These are phyloP conservation scores for Aspergillus thermomutatus DNA, from an alignment of 2,329 filamentous ascomycete genomes.

Conservation along the genomic window DNA sequence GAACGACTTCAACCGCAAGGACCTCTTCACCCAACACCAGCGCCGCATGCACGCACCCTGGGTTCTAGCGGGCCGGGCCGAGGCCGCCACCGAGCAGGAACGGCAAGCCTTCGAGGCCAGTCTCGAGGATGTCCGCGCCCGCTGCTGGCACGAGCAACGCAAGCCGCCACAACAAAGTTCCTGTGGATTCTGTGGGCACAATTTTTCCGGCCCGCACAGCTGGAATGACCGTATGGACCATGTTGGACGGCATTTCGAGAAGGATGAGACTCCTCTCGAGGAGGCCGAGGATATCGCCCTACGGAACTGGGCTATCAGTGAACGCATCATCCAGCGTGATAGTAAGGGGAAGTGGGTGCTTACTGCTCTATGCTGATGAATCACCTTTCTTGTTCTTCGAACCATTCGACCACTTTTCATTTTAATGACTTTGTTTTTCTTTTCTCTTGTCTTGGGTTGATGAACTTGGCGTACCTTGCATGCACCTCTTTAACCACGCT, in stretches of 20 bases:
- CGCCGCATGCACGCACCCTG: constrained; percentile 74
- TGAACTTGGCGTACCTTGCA: neutral
- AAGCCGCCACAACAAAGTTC: constrained; percentile 61
- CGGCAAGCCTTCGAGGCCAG: constrained; percentile 47
- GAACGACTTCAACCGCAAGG: constrained; percentile 84
- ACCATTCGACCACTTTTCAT: neutral
- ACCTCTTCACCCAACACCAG: constrained; percentile 85
- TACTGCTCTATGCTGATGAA: constrained; percentile 12
- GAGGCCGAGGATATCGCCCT: constrained; percentile 41
- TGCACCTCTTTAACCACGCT: neutral
- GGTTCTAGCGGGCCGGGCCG: constrained; percentile 46
- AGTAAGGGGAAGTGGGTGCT: constrained; percentile 20
- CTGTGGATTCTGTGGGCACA: constrained; percentile 55
- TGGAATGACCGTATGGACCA: constrained; percentile 90
- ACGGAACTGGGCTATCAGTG: constrained; percentile 36
- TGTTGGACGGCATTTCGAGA: constrained; percentile 76
- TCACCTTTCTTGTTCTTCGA: neutral
- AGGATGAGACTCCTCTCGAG: constrained; percentile 35
- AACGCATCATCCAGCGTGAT: constrained; percentile 28
- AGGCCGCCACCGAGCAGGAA: constrained; percentile 25
- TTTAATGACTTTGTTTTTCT: neutral
- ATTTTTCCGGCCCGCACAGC: constrained; percentile 60
- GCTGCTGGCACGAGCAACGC: constrained; percentile 61
- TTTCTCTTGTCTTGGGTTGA: constrained; percentile 18
- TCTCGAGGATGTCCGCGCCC: constrained; percentile 54